Base-by-base conservation (phyloP, 805 yeast genomes). In the Ogataea pini region DNA sequence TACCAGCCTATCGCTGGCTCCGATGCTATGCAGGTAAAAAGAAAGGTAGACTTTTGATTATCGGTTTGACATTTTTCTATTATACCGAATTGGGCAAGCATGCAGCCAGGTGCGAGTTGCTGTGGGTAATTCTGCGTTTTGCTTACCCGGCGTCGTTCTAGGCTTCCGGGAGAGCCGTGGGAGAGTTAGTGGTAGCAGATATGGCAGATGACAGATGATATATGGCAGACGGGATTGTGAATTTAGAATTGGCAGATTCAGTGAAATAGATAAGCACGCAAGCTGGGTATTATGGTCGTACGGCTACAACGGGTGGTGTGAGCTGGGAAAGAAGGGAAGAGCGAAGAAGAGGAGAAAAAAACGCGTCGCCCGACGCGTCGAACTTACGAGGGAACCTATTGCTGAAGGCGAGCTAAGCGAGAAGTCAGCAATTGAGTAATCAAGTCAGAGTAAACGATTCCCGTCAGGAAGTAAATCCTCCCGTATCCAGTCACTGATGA, bases 131-230 rank as follows among this genome's bases (percentile, higher is more conserved):
- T 17, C 34, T 31, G 34, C 34, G 34, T 31, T 22, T 31, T 31
- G 34, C 34, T 34, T 34, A 34, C 37, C 37, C 37, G 37, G 37
- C 37, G 37, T 34, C 7, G 37, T 34, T 32, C 37, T 34, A 34
- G 37, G 37, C 37, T 34, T 34, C 37, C 37, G 37, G 25, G n/a
- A 12, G 24, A 18, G 37, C 37, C 37, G 37, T 19, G 37, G 8
- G 24, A 7, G 6, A 34, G 19, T 19, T 4, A 18, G 37, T 12
- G 13, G 14, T 28, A 5, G 31, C 14, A 28, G 31, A 28, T 28
- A 8, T 28, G 31, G 31, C 31, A 13, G 14, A 28, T 12, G 31
- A 10, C 31, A 13, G 14, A 28, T 12, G n/a, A 13, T 8, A 9
- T 24, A 9, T 24, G n/a, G 31, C 31, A 28, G 31, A 9, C n/a